Evolutionary conservation across 169 alveolate genomes (phyloP), one percentile per base, ranked within the genome.

Genomic region (Miamiensis avidus): DNA sequence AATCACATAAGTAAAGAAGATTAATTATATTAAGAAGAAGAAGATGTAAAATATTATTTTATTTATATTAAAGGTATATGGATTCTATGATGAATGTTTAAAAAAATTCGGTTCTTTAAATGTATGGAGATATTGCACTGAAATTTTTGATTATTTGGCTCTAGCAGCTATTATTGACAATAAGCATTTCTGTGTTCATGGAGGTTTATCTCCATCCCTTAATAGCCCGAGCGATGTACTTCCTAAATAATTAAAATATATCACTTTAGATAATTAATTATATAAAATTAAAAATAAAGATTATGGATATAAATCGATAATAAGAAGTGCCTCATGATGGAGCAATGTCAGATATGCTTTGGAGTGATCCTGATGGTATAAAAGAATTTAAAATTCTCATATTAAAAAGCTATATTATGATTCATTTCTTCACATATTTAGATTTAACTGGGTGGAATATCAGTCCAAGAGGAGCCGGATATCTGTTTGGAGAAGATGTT

Each of bases 321-420:
- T 98, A 97, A 88, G 99, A 99, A 95, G 99, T 99, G 31, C 99
- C 99, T 1, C 99, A 99, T 89, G 99, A 98, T 91, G 99, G 99
- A 11, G 99, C 99, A 0, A 99, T 99, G 99, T 98, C 99, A 88
- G 99, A 99, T 91, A 93, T 99, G 75, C 97, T 99, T 94, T 99
- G 99, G 99, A 97, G 99, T 64, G 99, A 99, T 90, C 99, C 99
- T 4, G 99, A 99, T 84, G 99, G 88, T 89, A 89, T 82, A n/a
- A 73, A 65, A 77, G 79, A 29, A 78, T 29, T 30, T 31, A 74
- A 29, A 4, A 31, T 64, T 1, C 74, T 74, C n/a, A 75, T 75
- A 29, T 1, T 26, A 6, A 29, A 29, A 30, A 25, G 20, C 28
- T 25, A n/a, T 30, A 74, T 11, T 74, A 26, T 30, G 26, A 20